A percentile compares a stretch with the other conserved stretches of the same genome.
Conservation (phyloP, 495 filamentous ascomycete genomes). For the Penicillium verhagenii region DNA sequence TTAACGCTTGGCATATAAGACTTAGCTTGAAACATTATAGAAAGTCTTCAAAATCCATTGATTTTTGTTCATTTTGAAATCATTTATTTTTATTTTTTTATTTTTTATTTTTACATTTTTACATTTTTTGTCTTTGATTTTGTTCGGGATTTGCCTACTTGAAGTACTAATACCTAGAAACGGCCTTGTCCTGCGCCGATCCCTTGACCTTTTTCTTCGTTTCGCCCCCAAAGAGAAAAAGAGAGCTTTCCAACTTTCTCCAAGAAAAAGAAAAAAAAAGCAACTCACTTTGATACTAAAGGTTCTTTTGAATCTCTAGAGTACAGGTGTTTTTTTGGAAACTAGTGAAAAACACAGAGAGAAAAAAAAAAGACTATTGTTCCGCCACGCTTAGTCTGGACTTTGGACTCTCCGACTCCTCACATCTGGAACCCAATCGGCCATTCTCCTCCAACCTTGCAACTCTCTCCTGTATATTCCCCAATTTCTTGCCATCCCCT, state of each 20-base stretch:
- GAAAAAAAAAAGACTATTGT: constrained; percentile 19
- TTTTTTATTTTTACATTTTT: too few species aligned
- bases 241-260: constrained; percentile 2
- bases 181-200: constrained; percentile 10
- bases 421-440: constrained; percentile 19
- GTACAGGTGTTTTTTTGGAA: not conserved
- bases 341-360: constrained; percentile 21
- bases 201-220: constrained; percentile 11
- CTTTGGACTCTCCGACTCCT: constrained; percentile 23
- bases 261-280: not conserved
- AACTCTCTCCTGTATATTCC: constrained; percentile 8
- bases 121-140: too few species aligned
- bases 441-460: constrained; percentile 4
- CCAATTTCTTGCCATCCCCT: constrained; percentile 5
- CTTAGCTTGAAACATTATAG: too few species aligned
- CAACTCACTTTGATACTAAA: not conserved
- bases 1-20: too few species aligned
- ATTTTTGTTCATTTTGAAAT: too few species aligned
- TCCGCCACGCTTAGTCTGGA: constrained; percentile 15
- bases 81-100: too few species aligned
- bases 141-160: too few species aligned
- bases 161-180: not conserved
- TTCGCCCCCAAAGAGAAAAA: not conserved
- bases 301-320: too few species aligned
- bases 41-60: too few species aligned